Conservation (phyloP, 441 rosid species). For the Populus trichocarpa region DNA sequence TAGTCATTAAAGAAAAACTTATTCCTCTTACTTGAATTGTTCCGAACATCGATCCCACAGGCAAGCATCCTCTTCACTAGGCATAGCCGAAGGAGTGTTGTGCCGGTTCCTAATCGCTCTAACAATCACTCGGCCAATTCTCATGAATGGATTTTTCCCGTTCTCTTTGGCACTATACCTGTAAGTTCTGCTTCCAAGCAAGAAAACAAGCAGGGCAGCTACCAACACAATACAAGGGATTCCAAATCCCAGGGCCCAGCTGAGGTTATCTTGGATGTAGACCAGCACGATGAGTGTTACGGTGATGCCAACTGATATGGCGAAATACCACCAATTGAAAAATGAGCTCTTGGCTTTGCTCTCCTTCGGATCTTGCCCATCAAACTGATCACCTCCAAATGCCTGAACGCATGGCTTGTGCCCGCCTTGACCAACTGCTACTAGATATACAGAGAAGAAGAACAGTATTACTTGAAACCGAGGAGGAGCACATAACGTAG, state of each 20-base stretch:
- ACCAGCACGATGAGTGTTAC: conserved; percentile 19
- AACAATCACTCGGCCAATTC: conserved; percentile 28
- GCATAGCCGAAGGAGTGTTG: conserved; percentile 6
- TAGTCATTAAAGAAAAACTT: not conserved
- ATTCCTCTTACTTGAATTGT: conserved; percentile 32
- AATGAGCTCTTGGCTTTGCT: conserved; percentile 21
- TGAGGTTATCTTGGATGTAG: conserved; percentile 45
- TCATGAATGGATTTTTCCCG: conserved; percentile 29
- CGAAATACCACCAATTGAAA: too few relatives aligned
- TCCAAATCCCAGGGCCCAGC: conserved; percentile 46
- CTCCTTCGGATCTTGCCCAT: conserved; percentile 33
- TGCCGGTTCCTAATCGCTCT: conserved; percentile 24
- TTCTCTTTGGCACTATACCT: conserved; percentile 22
- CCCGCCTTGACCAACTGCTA: conserved; percentile 44
- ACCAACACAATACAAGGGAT: conserved; percentile 30
- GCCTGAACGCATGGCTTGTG: conserved; percentile 51
- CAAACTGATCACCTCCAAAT: conserved; percentile 51
- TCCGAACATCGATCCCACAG: conserved; percentile 22
- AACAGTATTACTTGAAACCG: conserved; percentile 25
- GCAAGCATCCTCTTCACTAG: conserved; percentile 22
- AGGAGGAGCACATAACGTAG: conserved; percentile 21
- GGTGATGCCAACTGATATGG: conserved; percentile 19
- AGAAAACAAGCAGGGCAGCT: conserved; percentile 31
- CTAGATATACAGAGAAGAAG: conserved; percentile 39
- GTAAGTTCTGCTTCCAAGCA: conserved; percentile 38